Percentiles rank a stretch among this genome's conserved stretches.
These are phyloP conservation scores for Crucibulum cyathiforme DNA, from an alignment of 1,284 basidiomycete genomes.

Conservation along the genomic window DNA sequence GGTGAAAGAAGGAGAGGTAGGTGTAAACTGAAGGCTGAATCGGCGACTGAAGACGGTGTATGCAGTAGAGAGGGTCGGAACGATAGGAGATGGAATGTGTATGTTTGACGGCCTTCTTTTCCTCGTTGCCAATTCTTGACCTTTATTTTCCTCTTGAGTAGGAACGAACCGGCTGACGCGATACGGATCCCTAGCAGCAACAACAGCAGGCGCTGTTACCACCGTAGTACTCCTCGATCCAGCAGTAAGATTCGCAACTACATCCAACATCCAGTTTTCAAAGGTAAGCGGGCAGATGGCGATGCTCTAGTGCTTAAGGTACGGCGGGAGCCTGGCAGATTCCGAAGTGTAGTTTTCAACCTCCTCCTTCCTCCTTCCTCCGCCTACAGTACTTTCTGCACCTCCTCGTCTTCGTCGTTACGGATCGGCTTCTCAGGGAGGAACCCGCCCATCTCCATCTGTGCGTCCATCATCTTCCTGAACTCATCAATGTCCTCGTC, in stretches of 20 bases:
- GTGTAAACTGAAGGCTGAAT: slow-evolving; percentile 68
- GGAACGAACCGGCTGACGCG: slow-evolving; percentile 45
- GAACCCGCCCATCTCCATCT: slow-evolving; percentile 57
- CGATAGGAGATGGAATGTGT: slow-evolving; percentile 30
- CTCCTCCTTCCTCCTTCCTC: slow-evolving; percentile 16
- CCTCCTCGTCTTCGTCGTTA: slow-evolving; percentile 44
- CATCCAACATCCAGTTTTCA: slow-evolving; percentile 82
- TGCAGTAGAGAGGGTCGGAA: slow-evolving; percentile 17
- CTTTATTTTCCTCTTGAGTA: slow-evolving; percentile 20
- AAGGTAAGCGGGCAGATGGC: slow-evolving; percentile 39
- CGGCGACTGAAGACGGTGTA: slow-evolving; percentile 39
- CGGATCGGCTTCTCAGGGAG: slow-evolving; percentile 42
- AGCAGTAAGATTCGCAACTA: slow-evolving; percentile 67
- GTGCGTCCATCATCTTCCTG: slow-evolving; percentile 57
- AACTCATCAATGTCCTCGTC: slow-evolving; percentile 56
- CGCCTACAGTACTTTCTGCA: slow-evolving; percentile 31
- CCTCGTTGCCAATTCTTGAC: slow-evolving; percentile 1
- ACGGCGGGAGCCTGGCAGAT: too few relatives aligned
- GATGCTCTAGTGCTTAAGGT: too few relatives aligned
- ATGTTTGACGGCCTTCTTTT: slow-evolving; percentile 45
- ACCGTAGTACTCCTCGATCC: slow-evolving; percentile 5
- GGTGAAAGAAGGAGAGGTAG: slow-evolving; percentile 54
- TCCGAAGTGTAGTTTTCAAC: slow-evolving; percentile 22
- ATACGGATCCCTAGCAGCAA: slow-evolving; percentile 24
- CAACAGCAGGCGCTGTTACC: slow-evolving; percentile 11